phyloP scores from a whole-genome alignment of 768 basidiomycete species.

The Suillus lakei region DNA sequence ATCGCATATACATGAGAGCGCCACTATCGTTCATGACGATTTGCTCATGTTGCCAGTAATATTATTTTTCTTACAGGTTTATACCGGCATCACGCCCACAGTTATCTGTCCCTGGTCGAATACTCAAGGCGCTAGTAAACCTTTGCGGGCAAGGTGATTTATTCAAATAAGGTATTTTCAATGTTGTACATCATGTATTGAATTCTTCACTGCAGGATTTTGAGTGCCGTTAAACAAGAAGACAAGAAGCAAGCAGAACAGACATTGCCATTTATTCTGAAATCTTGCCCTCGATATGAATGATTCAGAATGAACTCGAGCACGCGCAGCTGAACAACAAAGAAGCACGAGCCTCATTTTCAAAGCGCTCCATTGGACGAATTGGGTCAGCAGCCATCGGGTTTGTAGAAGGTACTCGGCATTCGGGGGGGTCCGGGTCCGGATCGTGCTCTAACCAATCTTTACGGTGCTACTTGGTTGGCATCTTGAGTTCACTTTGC shows the following conservation, averaged over 20 bases:
- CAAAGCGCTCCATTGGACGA: neutral
- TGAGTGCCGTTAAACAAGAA: neutral
- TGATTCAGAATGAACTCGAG: neutral
- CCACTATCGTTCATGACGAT: neutral
- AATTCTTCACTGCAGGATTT: neutral
- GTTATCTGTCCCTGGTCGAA: neutral
- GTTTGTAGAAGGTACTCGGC: neutral
- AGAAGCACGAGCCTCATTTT: neutral
- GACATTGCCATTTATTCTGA: neutral
- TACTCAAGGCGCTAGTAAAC: neutral
- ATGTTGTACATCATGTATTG: neutral
- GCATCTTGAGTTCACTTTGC: neutral
- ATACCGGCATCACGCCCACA: neutral
- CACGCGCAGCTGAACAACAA: neutral
- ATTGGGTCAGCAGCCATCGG: neutral
- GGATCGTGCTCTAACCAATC: neutral
- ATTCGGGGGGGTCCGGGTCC: neutral
- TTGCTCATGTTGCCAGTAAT: neutral
- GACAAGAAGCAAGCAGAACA: neutral
- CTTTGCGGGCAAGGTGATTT: neutral
- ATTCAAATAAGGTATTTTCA: neutral
- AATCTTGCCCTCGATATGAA: neutral
- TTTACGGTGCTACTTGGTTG: neutral
- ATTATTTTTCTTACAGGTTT: neutral
- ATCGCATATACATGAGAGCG: neutral